phyloP scores from a whole-genome alignment of 192 early-diverging fungal species.

The Umbelopsis sp. region DNA sequence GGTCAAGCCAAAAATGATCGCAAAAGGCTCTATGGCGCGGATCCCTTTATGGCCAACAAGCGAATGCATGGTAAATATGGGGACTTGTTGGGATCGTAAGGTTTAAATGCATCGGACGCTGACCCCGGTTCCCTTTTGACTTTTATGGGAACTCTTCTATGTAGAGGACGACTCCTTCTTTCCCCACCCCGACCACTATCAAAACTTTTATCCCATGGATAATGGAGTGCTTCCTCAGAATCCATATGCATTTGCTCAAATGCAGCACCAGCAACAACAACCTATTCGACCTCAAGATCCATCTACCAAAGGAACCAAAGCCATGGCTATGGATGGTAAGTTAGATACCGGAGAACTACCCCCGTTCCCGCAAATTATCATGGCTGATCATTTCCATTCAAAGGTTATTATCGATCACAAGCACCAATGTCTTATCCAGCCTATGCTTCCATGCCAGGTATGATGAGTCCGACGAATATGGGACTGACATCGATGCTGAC shows the following conservation, averaged over 20 bases:
- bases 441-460: slow-evolving; percentile 5
- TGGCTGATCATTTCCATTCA: slow-evolving; percentile 13
- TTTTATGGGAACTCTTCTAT: background rate
- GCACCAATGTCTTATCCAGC: slow-evolving; percentile 6
- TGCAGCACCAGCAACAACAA: slow-evolving; percentile 2
- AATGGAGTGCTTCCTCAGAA: slow-evolving; percentile 12
- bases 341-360: background rate
- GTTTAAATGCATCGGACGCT: background rate
- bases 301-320: background rate
- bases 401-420: slow-evolving; percentile 16
- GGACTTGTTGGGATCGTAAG: too few relatives aligned
- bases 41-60: slow-evolving; percentile 12
- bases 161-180: slow-evolving; percentile 4
- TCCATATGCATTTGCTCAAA: slow-evolving; percentile 10
- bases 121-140: slow-evolving; percentile 15
- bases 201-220: slow-evolving; percentile 10
- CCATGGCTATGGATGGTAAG: slow-evolving; percentile 5
- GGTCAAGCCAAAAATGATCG: slow-evolving; percentile 9
- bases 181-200: slow-evolving; percentile 5
- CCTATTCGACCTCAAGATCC: background rate
- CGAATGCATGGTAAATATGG: background rate
- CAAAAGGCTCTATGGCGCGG: background rate
- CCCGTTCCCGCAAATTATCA: too few relatives aligned
- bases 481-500: slow-evolving; percentile 2
- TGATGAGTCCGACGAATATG: slow-evolving; percentile 4